Evolutionary conservation across 805 yeast species (phyloP).

Genomic region (Helenozyma baotianmanensis): DNA sequence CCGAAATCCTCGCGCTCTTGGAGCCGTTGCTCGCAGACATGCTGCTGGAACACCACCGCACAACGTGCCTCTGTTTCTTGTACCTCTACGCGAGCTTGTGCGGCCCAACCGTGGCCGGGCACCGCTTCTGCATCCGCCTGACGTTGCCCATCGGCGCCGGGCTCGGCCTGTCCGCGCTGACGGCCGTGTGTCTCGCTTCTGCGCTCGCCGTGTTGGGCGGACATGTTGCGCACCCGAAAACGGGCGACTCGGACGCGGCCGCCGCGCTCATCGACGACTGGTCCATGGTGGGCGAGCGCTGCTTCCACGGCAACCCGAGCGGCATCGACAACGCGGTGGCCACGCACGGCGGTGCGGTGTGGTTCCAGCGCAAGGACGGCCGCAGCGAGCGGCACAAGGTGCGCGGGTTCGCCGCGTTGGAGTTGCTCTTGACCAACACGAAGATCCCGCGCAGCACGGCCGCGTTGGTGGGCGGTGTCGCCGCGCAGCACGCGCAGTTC

Average conservation of each 20-base stretch:
- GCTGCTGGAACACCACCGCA: constrained; percentile 56
- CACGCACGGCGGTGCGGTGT: constrained; percentile 91
- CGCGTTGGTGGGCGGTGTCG: constrained; percentile 73
- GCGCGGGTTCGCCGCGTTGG: constrained; percentile 69
- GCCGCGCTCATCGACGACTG: constrained; percentile 70
- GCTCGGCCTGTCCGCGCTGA: constrained; percentile 88
- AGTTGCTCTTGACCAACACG: constrained; percentile 77
- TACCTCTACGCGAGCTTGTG: constrained; percentile 68
- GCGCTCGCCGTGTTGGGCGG: constrained; percentile 64
- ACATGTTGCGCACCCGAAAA: constrained; percentile 40
- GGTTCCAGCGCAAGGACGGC: constrained; percentile 67
- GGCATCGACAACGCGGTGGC: constrained; percentile 98
- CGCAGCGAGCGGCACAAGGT: constrained; percentile 65
- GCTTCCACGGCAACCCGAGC: constrained; percentile 94
- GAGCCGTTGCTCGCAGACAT: constrained; percentile 42
- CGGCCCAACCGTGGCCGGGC: constrained; percentile 40
- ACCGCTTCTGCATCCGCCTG: constrained; percentile 65
- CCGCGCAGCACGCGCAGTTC: constrained; percentile 45
- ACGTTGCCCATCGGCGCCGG: constrained; percentile 96
- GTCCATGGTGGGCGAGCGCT: constrained; percentile 91
- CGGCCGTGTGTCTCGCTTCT: constrained; percentile 76
- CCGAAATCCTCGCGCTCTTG: constrained; percentile 51
- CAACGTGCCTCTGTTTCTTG: constrained; percentile 79
- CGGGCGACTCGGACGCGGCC: constrained; percentile 38
- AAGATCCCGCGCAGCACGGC: constrained; percentile 86